A percentile compares a stretch with the other conserved stretches of the same genome.
These are phyloP conservation scores for Bondarzewia mesenterica DNA, from an alignment of 1,284 basidiomycete species.

Conservation along the genomic window DNA sequence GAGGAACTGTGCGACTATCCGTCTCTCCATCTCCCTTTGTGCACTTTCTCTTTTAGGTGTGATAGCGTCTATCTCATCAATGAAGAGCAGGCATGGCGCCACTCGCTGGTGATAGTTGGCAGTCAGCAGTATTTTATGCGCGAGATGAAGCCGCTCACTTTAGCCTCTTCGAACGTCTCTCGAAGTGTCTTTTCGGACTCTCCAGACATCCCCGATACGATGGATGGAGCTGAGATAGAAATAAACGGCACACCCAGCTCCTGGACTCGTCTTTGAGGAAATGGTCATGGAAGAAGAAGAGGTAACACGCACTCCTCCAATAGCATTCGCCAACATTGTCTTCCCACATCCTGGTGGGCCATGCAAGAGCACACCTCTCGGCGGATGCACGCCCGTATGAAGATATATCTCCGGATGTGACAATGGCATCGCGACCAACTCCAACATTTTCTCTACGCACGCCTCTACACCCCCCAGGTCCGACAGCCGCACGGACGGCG, in stretches of 20 bases:
- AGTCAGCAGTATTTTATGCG: slow-evolving; percentile 1
- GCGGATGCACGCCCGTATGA: slow-evolving; percentile 88
- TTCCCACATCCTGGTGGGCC: slow-evolving; percentile 98
- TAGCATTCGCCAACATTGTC: slow-evolving; percentile 85
- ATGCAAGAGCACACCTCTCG: slow-evolving; percentile 89
- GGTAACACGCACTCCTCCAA: slow-evolving; percentile 69
- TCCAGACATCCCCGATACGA: slow-evolving; percentile 96
- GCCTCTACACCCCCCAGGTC: slow-evolving; percentile 84
- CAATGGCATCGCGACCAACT: slow-evolving; percentile 91
- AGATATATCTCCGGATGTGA: slow-evolving; percentile 94
- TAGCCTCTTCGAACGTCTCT: slow-evolving; percentile 95
- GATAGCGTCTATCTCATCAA: slow-evolving; percentile 98
- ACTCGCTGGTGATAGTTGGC: slow-evolving; percentile 46
- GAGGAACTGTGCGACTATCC: slow-evolving; percentile 94
- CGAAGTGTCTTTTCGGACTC: slow-evolving; percentile 94
- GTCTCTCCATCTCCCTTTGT: slow-evolving; percentile 94
- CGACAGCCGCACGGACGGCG: slow-evolving; percentile 66
- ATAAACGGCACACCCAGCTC: slow-evolving; percentile 92
- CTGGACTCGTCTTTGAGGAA: slow-evolving; percentile 29
- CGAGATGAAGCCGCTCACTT: slow-evolving; percentile 37
- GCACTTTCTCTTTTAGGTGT: slow-evolving; percentile 97
- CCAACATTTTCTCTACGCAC: slow-evolving; percentile 89
- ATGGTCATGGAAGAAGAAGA: background rate
- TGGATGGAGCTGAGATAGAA: slow-evolving; percentile 86
- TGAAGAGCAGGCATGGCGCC: slow-evolving; percentile 87